These are phyloP conservation scores for Fraxinus anomala DNA, from an alignment of 257 asterid species.

Conservation along the genomic window DNA sequence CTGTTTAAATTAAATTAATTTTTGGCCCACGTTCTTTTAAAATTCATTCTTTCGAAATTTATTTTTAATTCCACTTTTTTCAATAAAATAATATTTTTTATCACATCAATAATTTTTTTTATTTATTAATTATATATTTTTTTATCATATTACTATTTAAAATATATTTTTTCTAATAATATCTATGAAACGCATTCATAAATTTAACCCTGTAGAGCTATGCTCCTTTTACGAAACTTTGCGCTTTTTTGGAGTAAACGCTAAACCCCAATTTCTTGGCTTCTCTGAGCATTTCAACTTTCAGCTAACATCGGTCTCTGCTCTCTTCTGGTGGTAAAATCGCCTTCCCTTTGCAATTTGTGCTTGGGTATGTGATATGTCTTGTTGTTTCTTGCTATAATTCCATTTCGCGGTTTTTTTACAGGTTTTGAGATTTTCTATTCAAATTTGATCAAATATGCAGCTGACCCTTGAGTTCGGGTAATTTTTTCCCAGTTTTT, in stretches of 20 bases:
- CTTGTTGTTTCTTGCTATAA: too few relatives aligned
- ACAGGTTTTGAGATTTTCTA: background rate
- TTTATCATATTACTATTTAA: too few relatives aligned
- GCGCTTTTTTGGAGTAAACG: background rate
- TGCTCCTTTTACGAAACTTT: background rate
- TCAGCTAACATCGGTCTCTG: background rate
- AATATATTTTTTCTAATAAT: too few relatives aligned
- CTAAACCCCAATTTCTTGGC: background rate
- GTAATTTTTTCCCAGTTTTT: slow-evolving; percentile 34
- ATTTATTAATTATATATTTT: too few relatives aligned
- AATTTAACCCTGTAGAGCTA: too few relatives aligned
- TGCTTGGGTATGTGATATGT: background rate
- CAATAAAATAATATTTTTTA: too few relatives aligned
- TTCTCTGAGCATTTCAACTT: background rate
- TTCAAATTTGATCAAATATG: slow-evolving; percentile 35
- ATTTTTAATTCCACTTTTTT: too few relatives aligned
- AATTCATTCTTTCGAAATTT: too few relatives aligned
- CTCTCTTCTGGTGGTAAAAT: background rate
- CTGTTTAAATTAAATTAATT: too few relatives aligned
- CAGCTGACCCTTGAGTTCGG: slow-evolving; percentile 89
- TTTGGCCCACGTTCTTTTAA: too few relatives aligned
- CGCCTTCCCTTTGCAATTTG: background rate
- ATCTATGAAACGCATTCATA: too few relatives aligned
- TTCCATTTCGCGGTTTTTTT: background rate
- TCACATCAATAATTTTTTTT: too few relatives aligned